Percentiles rank a stretch among this genome's conserved stretches.
Conservation (phyloP, 345 rosid species). For the Citrus unshiu region DNA sequence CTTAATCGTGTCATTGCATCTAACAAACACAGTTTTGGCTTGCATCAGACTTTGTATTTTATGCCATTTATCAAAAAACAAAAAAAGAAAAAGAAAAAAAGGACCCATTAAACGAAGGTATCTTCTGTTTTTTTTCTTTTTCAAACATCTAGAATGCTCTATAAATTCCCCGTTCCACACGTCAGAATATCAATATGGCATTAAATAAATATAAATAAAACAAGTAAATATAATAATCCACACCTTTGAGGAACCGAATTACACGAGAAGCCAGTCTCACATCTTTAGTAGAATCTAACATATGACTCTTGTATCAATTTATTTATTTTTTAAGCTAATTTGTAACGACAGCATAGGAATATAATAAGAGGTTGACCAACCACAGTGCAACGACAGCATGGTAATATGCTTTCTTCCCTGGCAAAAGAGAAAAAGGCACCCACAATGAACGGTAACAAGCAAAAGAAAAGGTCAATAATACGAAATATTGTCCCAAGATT, state of each 20-base stretch:
- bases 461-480: neutral
- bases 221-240: neutral
- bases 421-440: neutral
- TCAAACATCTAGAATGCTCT: neutral
- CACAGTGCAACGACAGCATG: neutral
- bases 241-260: neutral
- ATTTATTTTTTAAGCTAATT: too few species aligned
- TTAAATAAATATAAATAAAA: neutral
- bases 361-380: slow-evolving; percentile 7
- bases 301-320: too few species aligned
- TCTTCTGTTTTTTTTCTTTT: neutral
- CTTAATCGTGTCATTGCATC: too few species aligned
- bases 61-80: too few species aligned
- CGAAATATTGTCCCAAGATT: neutral
- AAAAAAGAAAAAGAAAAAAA: too few species aligned
- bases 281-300: too few species aligned
- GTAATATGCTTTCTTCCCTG: slow-evolving; percentile 8
- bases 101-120: too few species aligned
- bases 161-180: neutral
- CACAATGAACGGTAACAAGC: neutral
- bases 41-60: too few species aligned
- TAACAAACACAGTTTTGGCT: too few species aligned
- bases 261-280: too few species aligned
- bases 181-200: neutral
- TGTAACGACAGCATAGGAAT: neutral